A percentile compares a stretch with the other conserved stretches of the same genome.
Conservation (phyloP, 805 yeast genomes). For the Hyphopichia homilentoma region DNA sequence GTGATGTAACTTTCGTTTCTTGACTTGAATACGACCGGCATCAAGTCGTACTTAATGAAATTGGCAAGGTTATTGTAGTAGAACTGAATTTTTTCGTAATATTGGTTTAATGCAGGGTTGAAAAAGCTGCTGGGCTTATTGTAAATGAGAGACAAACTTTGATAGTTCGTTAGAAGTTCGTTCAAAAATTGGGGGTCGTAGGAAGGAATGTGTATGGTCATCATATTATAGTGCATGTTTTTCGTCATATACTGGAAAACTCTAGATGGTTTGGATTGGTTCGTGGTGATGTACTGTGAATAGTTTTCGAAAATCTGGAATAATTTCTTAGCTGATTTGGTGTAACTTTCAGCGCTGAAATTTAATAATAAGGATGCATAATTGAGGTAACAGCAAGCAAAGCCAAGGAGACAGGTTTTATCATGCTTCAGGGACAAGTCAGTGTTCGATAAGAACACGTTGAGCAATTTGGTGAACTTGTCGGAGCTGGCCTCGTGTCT, state of each 20-base stretch:
- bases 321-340: constrained; percentile 7
- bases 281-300: constrained; percentile 1
- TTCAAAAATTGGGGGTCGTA: constrained; percentile 18
- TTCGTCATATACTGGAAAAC: constrained; percentile 6
- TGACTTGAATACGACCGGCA: constrained; percentile 11
- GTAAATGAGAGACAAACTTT: constrained; percentile 9
- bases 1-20: constrained; percentile 13
- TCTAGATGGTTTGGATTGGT: background rate
- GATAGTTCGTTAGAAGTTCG: constrained; percentile 14
- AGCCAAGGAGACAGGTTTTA: constrained; percentile 2
- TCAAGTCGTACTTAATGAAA: constrained; percentile 12
- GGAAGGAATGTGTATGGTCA: constrained; percentile 18
- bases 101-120: background rate
- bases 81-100: constrained; percentile 4
- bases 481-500: constrained; percentile 5
- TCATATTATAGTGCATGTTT: constrained; percentile 9
- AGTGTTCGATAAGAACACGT: background rate
- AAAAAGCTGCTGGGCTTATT: background rate
- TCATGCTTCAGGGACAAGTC: background rate
- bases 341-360: constrained; percentile 9
- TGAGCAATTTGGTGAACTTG: background rate
- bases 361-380: constrained; percentile 7
- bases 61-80: constrained; percentile 13
- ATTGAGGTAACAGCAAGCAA: constrained; percentile 4
- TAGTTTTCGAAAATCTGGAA: constrained; percentile 6